Evolutionary conservation across 805 yeast genomes (phyloP).

Genomic region (Suhomyces xylopsoci): DNA sequence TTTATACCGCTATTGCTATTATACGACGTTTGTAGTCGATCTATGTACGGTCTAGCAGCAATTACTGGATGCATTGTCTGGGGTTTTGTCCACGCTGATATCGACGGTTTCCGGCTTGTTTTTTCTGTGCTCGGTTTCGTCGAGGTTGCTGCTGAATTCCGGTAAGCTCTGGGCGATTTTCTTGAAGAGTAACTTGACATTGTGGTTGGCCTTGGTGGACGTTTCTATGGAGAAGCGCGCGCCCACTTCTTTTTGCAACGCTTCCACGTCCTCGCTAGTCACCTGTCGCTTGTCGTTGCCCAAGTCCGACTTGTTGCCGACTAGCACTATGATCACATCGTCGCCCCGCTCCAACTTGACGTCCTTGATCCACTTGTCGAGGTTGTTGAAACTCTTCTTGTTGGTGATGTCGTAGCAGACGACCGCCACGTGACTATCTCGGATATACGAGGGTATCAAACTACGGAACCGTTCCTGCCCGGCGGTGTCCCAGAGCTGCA

Average conservation of each 20-base stretch:
- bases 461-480: slow-evolving; percentile 96
- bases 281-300: slow-evolving; percentile 73
- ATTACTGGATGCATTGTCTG: slow-evolving; percentile 4
- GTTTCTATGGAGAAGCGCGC: slow-evolving; percentile 88
- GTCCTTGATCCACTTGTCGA: slow-evolving; percentile 91
- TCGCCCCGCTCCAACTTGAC: slow-evolving; percentile 90
- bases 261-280: slow-evolving; percentile 79
- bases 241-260: slow-evolving; percentile 64
- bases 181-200: slow-evolving; percentile 85
- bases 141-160: slow-evolving; percentile 47
- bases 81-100: slow-evolving; percentile 29
- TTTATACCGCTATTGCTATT: background rate
- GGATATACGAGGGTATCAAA: slow-evolving; percentile 89
- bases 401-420: slow-evolving; percentile 92
- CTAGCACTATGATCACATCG: slow-evolving; percentile 84
- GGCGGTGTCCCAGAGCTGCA: slow-evolving; percentile 97
- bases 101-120: slow-evolving; percentile 37
- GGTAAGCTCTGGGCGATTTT: slow-evolving; percentile 90
- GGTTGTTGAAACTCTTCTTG: slow-evolving; percentile 76
- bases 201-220: slow-evolving; percentile 91
- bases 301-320: slow-evolving; percentile 89
- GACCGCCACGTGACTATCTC: slow-evolving; percentile 97
- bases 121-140: slow-evolving; percentile 12
- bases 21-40: background rate
- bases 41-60: slow-evolving; percentile 1